These are phyloP conservation scores for Ustilago xerochloae DNA, from an alignment of 1,284 basidiomycete species.

Conservation along the genomic window DNA sequence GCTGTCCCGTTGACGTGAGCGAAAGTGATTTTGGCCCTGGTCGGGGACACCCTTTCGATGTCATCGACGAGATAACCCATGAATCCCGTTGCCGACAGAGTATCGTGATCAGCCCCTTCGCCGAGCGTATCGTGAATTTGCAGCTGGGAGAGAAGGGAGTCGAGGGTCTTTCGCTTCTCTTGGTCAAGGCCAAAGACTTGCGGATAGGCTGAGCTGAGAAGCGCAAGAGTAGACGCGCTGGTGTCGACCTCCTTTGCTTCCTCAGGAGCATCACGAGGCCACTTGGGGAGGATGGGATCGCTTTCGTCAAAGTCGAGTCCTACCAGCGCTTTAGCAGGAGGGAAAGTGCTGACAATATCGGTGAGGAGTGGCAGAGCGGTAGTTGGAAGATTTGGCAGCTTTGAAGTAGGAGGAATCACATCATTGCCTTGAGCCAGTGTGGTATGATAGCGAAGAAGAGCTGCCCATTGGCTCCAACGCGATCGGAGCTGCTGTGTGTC, in stretches of 20 bases:
- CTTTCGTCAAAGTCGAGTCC: slow-evolving; percentile 32
- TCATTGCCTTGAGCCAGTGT: slow-evolving; percentile 55
- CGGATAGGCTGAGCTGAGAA: slow-evolving; percentile 64
- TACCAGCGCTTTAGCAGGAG: slow-evolving; percentile 39
- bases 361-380: slow-evolving; percentile 61
- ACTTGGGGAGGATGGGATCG: slow-evolving; percentile 36
- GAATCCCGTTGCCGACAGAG: slow-evolving; percentile 52
- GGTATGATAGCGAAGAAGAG: slow-evolving; percentile 57
- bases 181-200: slow-evolving; percentile 55
- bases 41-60: slow-evolving; percentile 41
- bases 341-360: slow-evolving; percentile 58
- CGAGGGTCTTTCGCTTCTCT: slow-evolving; percentile 52
- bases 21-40: slow-evolving; percentile 55
- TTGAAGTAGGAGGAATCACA: slow-evolving; percentile 57
- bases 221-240: slow-evolving; percentile 49
- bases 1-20: slow-evolving; percentile 33
- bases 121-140: slow-evolving; percentile 57
- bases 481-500: slow-evolving; percentile 45
- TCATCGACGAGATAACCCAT: slow-evolving; percentile 55
- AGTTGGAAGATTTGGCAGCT: slow-evolving; percentile 61
- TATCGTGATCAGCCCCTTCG: slow-evolving; percentile 23
- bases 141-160: slow-evolving; percentile 58
- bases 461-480: slow-evolving; percentile 56
- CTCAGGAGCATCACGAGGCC: slow-evolving; percentile 23
- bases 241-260: slow-evolving; percentile 26